Base-by-base conservation (phyloP, 495 filamentous ascomycete genomes). In the Sordaria brevicollis region DNA sequence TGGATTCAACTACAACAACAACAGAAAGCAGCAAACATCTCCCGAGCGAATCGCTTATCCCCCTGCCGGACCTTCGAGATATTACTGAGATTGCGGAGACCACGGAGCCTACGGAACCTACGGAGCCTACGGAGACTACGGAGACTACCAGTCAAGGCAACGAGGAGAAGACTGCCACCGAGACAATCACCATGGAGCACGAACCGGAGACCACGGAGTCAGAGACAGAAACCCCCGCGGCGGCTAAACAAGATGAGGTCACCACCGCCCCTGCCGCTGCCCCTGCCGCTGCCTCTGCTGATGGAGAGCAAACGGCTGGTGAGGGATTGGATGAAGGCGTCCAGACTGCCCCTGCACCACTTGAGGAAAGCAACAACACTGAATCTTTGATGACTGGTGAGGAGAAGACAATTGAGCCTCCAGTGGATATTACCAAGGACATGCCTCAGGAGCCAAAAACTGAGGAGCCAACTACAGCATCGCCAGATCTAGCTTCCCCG, bases 401-500 rank as follows among this genome's bases (percentile, higher is more conserved):
- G 5, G 49, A 57, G 21, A 19, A 29, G 11, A 19, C 49, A 57
- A 57, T 57, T 21, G 15, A 1, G 5, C 11, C 49, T 29, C 49
- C 25, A 29, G 4, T 21, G 0, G 49, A 57, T 29, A 29, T 6
- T 57, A 19, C 21, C 49, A 13, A 15, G 49, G 21, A 57, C 29
- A 57, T 57, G 21, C 13, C 67, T 5, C 11, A 68, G 31, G 67
- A 70, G 62, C 35, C 68, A 35, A 9, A 66, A 1, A 41, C 15
- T n/a, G n/a, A 69, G 34, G 69, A 74, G 54, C 35, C 29, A 69
- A 17, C 54, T 25, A 71, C 69, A 62, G 49, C 5, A 62, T 31
- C 25, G 25, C 49, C 49, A 17, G 49, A 62, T 62, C 25, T 31
- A 31, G 25, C 13, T 13, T 62, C 49, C 2, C 49, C 49, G 25